These are phyloP conservation scores for Staphylotrichum tortipilum DNA, from an alignment of 495 filamentous ascomycete species.

Conservation along the genomic window DNA sequence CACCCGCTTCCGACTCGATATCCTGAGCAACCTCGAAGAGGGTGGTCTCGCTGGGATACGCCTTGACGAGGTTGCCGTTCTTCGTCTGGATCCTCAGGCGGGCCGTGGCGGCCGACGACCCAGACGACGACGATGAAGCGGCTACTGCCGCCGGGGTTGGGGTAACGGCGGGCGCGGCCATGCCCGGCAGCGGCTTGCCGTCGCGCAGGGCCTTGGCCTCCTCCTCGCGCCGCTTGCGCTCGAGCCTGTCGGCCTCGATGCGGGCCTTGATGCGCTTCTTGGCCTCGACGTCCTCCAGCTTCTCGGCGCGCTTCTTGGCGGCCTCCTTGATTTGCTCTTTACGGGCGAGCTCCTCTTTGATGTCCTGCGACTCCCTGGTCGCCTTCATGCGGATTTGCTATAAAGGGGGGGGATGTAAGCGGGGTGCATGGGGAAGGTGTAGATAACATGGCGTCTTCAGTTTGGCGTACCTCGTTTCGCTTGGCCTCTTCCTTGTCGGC, in stretches of 20 bases:
- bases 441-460: too few relatives aligned
- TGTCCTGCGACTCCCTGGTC: slow-evolving; percentile 66
- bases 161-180: slow-evolving; percentile 29
- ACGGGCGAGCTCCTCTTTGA: slow-evolving; percentile 73
- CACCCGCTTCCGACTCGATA: slow-evolving; percentile 51
- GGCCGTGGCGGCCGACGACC: slow-evolving; percentile 48
- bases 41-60: slow-evolving; percentile 74
- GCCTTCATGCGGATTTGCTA: slow-evolving; percentile 82
- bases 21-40: slow-evolving; percentile 84
- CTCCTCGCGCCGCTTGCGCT: slow-evolving; percentile 73
- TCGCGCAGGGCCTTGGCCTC: slow-evolving; percentile 74
- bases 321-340: slow-evolving; percentile 90
- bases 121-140: slow-evolving; percentile 26
- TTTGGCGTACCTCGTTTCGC: slow-evolving; percentile 76
- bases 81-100: slow-evolving; percentile 73
- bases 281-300: slow-evolving; percentile 75
- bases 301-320: slow-evolving; percentile 73
- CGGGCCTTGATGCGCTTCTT: slow-evolving; percentile 82
- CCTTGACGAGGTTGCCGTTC: slow-evolving; percentile 69
- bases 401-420: slow-evolving; percentile 10
- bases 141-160: too few relatives aligned
- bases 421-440: too few relatives aligned
- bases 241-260: slow-evolving; percentile 86
- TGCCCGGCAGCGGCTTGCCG: slow-evolving; percentile 50
- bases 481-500: slow-evolving; percentile 78